A percentile compares a stretch with the other conserved stretches of the same genome.
Evolutionary conservation across 805 yeast species (phyloP).

Genomic region (Wickerhamomyces ciferrii): DNA sequence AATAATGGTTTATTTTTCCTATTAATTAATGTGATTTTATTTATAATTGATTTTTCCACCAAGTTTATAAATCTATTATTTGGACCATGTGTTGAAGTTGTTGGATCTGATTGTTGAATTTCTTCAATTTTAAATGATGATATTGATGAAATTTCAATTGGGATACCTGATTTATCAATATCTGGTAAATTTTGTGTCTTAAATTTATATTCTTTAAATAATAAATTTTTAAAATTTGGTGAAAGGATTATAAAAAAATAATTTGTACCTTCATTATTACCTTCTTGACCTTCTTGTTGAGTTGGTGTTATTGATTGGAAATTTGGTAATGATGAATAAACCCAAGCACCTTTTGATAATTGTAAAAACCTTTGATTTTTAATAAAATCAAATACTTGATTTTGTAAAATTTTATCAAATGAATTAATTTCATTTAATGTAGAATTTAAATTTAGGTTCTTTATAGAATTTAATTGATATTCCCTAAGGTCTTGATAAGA

Average conservation of each 20-base stretch:
- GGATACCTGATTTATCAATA: constrained; percentile 50
- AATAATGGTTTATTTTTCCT: constrained; percentile 37
- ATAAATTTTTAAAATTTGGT: constrained; percentile 56
- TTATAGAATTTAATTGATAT: constrained; percentile 43
- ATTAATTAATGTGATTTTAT: constrained; percentile 47
- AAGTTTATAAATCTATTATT: constrained; percentile 47
- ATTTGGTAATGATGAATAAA: constrained; percentile 53
- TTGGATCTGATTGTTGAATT: constrained; percentile 40
- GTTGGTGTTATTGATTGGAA: constrained; percentile 8
- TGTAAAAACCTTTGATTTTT: constrained; percentile 70
- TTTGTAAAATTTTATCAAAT: constrained; percentile 44
- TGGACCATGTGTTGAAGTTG: constrained; percentile 22
- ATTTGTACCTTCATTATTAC: constrained; percentile 18
- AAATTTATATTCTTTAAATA: constrained; percentile 53
- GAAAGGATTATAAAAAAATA: constrained; percentile 57
- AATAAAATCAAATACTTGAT: constrained; percentile 65
- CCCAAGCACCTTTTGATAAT: constrained; percentile 79
- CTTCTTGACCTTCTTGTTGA: background rate
- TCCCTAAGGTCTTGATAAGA: constrained; percentile 48
- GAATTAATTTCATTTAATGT: constrained; percentile 43
- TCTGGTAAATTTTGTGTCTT: constrained; percentile 46
- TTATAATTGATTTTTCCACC: constrained; percentile 51
- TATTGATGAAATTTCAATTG: constrained; percentile 49
- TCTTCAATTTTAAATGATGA: constrained; percentile 44
- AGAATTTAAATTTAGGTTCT: constrained; percentile 25